phyloP scores from a whole-genome alignment of 2,329 filamentous ascomycete species.

The Colletotrichum lentis region DNA sequence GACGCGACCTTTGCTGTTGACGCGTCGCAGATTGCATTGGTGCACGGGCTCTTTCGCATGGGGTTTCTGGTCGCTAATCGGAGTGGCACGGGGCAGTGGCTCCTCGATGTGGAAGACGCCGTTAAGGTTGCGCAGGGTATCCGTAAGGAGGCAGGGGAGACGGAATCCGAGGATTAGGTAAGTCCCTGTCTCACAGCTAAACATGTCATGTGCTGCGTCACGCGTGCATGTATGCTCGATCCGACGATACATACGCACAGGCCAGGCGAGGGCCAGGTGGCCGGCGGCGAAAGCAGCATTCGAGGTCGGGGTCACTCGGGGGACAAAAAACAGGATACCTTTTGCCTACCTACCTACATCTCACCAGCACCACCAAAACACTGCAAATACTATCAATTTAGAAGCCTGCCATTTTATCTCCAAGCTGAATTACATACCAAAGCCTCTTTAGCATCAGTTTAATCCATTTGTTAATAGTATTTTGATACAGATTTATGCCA shows the following conservation, averaged over 20 bases:
- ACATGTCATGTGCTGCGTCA: not conserved
- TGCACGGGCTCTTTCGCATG: slow-evolving; percentile 2
- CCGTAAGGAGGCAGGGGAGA: slow-evolving; percentile 1
- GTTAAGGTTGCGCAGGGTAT: slow-evolving; percentile 28
- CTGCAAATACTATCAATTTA: too few relatives aligned
- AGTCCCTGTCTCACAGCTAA: not conserved
- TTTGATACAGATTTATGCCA: too few relatives aligned
- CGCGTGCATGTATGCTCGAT: slow-evolving; percentile 15
- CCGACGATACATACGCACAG: not conserved
- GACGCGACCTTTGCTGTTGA: slow-evolving; percentile 18
- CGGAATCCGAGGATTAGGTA: slow-evolving; percentile 11
- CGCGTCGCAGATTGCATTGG: slow-evolving; percentile 26
- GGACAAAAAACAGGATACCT: too few relatives aligned
- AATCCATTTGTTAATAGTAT: too few relatives aligned
- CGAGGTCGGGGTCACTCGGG: too few relatives aligned
- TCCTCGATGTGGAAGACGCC: not conserved
- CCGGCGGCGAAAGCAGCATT: not conserved
- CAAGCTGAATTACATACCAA: too few relatives aligned
- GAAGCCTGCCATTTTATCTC: too few relatives aligned
- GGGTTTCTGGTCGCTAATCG: slow-evolving; percentile 5
- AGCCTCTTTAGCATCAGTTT: too few relatives aligned
- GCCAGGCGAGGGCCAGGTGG: not conserved
- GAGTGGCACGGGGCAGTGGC: slow-evolving; percentile 5
- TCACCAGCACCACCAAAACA: too few relatives aligned
- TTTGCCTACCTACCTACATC: too few relatives aligned